phyloP scores from a whole-genome alignment of 2,329 filamentous ascomycete genomes.

The Fusarium oligoseptatum region DNA sequence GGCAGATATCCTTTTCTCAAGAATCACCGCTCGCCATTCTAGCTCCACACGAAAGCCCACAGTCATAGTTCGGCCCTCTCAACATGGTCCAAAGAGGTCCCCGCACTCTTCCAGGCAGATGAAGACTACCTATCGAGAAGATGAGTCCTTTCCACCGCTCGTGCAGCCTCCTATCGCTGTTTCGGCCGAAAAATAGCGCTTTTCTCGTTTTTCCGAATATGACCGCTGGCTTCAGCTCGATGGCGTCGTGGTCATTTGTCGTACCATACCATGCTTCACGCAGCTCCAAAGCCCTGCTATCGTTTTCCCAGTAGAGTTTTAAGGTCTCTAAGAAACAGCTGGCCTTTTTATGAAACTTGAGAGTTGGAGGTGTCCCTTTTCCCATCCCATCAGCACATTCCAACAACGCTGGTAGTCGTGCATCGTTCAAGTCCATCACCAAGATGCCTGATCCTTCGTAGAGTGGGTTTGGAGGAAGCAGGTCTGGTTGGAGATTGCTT shows the following conservation, averaged over 20 bases:
- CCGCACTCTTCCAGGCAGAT: background rate
- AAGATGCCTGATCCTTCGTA: background rate
- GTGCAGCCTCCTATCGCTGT: background rate
- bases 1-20: background rate
- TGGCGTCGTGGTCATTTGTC: background rate
- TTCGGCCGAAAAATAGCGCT: background rate
- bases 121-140: background rate
- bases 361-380: background rate
- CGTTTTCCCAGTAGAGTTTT: background rate
- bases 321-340: background rate
- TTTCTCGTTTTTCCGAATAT: slow-evolving; percentile 6
- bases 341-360: background rate
- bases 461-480: background rate
- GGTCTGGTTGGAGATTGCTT: background rate
- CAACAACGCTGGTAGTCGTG: slow-evolving; percentile 4
- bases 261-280: background rate
- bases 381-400: background rate
- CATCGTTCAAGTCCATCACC: slow-evolving; percentile 10
- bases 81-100: background rate
- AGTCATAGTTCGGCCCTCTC: background rate
- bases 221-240: background rate
- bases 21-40: background rate
- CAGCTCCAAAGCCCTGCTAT: background rate
- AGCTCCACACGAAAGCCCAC: background rate
- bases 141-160: background rate